These are phyloP conservation scores for Apiospora malaysiana DNA, from an alignment of 2,329 filamentous ascomycete genomes.

Conservation along the genomic window DNA sequence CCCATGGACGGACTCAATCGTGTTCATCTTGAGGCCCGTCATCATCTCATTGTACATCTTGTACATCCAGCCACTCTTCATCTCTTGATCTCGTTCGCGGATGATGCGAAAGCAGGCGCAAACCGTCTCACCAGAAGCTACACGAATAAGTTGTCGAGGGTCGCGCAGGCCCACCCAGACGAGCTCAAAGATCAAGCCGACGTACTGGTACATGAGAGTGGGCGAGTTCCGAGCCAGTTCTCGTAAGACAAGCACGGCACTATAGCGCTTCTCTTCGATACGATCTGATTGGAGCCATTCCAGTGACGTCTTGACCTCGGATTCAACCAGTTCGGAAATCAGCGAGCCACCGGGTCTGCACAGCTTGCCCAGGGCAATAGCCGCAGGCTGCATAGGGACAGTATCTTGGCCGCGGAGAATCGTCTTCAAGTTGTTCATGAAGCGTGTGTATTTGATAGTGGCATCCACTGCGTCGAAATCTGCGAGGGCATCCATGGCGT, in stretches of 20 bases:
- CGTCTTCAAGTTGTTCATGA: slow-evolving; percentile 86
- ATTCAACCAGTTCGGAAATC: slow-evolving; percentile 94
- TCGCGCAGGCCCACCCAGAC: slow-evolving; percentile 96
- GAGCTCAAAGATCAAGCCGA: slow-evolving; percentile 92
- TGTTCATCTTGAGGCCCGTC: slow-evolving; percentile 77
- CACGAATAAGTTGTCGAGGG: slow-evolving; percentile 86
- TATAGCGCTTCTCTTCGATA: slow-evolving; percentile 91
- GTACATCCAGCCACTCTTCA: slow-evolving; percentile 86
- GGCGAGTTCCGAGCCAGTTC: slow-evolving; percentile 93
- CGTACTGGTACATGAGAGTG: slow-evolving; percentile 93
- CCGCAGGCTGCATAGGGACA: slow-evolving; percentile 87
- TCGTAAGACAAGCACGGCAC: slow-evolving; percentile 86
- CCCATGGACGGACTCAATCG: slow-evolving; percentile 90
- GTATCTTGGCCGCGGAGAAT: slow-evolving; percentile 91
- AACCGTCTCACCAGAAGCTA: slow-evolving; percentile 90
- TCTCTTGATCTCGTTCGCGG: slow-evolving; percentile 85
- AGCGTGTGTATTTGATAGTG: slow-evolving; percentile 91
- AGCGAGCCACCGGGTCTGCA: slow-evolving; percentile 92
- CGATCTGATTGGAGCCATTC: slow-evolving; percentile 97
- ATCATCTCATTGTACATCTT: slow-evolving; percentile 89
- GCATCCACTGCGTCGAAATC: slow-evolving; percentile 96
- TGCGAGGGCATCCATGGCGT: slow-evolving; percentile 89
- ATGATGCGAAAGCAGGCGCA: slow-evolving; percentile 97
- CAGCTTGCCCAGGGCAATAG: slow-evolving; percentile 85
- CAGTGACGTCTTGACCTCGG: slow-evolving; percentile 92